Conservation (phyloP, 2,329 filamentous ascomycete genomes). For the Alternaria dauci region DNA sequence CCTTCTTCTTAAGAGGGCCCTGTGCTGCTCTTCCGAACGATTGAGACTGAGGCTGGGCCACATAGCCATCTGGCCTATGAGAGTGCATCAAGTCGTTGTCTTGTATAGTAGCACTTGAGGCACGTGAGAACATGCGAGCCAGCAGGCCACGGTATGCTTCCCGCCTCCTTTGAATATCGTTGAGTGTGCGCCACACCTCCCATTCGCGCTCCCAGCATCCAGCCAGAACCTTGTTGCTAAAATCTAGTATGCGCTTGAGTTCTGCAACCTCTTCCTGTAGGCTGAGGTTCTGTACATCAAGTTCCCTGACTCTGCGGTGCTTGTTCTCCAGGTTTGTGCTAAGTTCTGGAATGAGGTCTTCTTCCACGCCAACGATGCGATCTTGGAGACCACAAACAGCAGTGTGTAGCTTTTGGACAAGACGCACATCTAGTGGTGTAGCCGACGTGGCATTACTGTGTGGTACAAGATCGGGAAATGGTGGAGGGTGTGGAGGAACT, state of each 20-base stretch:
- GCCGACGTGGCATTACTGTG: slow-evolving; percentile 1
- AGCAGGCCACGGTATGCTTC: not conserved
- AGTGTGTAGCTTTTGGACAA: slow-evolving; percentile 24
- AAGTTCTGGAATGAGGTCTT: slow-evolving; percentile 22
- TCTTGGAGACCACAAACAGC: slow-evolving; percentile 19
- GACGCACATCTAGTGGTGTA: slow-evolving; percentile 14
- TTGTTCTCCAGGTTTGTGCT: slow-evolving; percentile 16
- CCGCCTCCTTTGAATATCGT: slow-evolving; percentile 10
- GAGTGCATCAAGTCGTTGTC: not conserved
- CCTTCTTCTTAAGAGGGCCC: slow-evolving; percentile 10
- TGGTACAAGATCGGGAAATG: not conserved
- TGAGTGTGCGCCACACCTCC: slow-evolving; percentile 22
- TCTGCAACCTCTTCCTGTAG: slow-evolving; percentile 8
- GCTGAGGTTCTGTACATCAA: not conserved
- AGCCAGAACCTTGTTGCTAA: slow-evolving; percentile 13
- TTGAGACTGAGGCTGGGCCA: not conserved
- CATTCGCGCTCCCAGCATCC: slow-evolving; percentile 29
- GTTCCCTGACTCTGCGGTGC: not conserved
- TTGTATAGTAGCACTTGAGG: not conserved
- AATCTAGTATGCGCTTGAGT: slow-evolving; percentile 17
- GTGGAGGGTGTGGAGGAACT: not conserved
- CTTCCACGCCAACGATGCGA: slow-evolving; percentile 22
- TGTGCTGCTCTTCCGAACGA: not conserved
- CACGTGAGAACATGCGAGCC: slow-evolving; percentile 1
- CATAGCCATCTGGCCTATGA: not conserved